Conservation (phyloP, 1,139 yeast genomes). For the Trichomonascaceae sp. region DNA sequence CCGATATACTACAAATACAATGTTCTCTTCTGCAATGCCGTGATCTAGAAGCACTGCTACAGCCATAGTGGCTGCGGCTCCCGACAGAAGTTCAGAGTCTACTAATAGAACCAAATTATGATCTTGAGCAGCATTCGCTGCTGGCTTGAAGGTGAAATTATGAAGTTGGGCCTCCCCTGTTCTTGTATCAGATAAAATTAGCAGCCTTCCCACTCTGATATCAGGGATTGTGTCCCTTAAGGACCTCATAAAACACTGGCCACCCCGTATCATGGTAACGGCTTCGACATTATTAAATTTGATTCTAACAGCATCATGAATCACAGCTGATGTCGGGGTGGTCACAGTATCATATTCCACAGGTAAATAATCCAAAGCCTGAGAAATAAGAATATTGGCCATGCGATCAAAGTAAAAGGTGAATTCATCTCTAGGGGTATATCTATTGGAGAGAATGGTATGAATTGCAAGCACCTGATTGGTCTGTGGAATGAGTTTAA, state of each 20-base stretch:
- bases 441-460: conserved; percentile 55
- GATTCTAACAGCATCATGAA: conserved; percentile 36
- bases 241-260: conserved; percentile 84
- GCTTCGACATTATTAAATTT: conserved; percentile 52
- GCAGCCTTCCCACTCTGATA: conserved; percentile 69
- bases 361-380: conserved; percentile 50
- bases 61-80: conserved; percentile 95
- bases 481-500: conserved; percentile 43
- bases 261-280: conserved; percentile 78
- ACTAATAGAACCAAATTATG: conserved; percentile 55
- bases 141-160: conserved; percentile 54
- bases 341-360: conserved; percentile 28
- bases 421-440: conserved; percentile 65
- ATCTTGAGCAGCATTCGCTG: conserved; percentile 22
- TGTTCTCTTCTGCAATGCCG: conserved; percentile 56
- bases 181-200: conserved; percentile 78
- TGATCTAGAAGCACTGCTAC: conserved; percentile 82
- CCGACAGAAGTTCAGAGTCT: conserved; percentile 86
- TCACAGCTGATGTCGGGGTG: conserved; percentile 43
- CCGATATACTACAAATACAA: conserved; percentile 62
- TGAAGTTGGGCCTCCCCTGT: conserved; percentile 95
- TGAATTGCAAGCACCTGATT: conserved; percentile 70
- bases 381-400: conserved; percentile 60
- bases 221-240: conserved; percentile 71
- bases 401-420: conserved; percentile 80